phyloP scores from a whole-genome alignment of 768 basidiomycete genomes.

The Boletellus ananas region DNA sequence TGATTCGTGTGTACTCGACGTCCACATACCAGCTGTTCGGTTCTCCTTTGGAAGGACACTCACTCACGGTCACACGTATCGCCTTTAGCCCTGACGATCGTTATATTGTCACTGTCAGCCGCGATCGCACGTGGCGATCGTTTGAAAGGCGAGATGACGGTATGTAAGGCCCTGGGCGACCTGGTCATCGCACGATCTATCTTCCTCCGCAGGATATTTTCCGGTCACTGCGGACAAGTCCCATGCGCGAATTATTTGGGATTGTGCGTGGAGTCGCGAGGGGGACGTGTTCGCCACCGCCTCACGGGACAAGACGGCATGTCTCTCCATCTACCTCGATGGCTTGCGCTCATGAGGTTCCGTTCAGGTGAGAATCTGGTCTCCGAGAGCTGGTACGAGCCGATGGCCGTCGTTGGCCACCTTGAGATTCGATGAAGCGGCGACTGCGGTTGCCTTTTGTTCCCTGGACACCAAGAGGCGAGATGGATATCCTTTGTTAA shows the following conservation, averaged over 20 bases:
- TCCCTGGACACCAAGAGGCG: conserved; percentile 42
- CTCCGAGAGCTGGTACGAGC: conserved; percentile 28
- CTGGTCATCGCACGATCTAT: not conserved
- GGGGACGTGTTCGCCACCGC: conserved; percentile 86
- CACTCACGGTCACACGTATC: conserved; percentile 85
- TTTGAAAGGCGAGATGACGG: conserved; percentile 53
- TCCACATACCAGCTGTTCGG: conserved; percentile 68
- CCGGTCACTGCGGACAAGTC: conserved; percentile 73
- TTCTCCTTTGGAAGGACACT: conserved; percentile 74
- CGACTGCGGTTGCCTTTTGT: conserved; percentile 76
- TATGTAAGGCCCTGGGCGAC: conserved; percentile 14
- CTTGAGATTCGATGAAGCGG: conserved; percentile 70
- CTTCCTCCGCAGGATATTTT: conserved; percentile 46
- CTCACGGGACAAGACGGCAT: conserved; percentile 90
- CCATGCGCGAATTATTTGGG: conserved; percentile 94
- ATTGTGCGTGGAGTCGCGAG: conserved; percentile 81
- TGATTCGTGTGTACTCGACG: conserved; percentile 78
- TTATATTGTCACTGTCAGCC: conserved; percentile 76
- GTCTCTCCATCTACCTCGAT: not conserved
- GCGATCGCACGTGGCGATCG: conserved; percentile 90
- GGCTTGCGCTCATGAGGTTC: not conserved
- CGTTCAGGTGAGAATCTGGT: conserved; percentile 82
- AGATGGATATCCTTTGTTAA: conserved; percentile 8
- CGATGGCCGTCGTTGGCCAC: conserved; percentile 59
- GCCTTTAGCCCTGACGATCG: conserved; percentile 85